Evolutionary conservation across 805 yeast species (phyloP).

Genomic region (Candida wancherniae): DNA sequence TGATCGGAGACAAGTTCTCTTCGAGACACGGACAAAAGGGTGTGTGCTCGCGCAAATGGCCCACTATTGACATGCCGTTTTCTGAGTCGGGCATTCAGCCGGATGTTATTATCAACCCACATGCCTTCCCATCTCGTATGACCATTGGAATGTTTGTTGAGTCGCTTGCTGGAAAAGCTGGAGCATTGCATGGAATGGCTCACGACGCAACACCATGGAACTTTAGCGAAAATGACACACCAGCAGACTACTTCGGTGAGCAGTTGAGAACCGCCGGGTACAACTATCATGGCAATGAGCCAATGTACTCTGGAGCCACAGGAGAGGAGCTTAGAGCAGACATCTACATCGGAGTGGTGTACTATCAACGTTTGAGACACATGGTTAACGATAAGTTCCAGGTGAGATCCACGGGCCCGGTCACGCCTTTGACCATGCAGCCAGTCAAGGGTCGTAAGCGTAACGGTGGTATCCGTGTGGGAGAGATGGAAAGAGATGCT

Average conservation of each 20-base stretch:
- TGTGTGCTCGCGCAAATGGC: slow-evolving; percentile 98
- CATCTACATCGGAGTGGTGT: slow-evolving; percentile 94
- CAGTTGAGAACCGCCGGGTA: slow-evolving; percentile 85
- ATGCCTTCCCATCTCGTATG: slow-evolving; percentile 99
- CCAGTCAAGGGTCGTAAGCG: slow-evolving; percentile 99
- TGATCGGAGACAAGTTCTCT: slow-evolving; percentile 96
- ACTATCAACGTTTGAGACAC: slow-evolving; percentile 96
- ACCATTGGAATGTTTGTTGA: slow-evolving; percentile 99
- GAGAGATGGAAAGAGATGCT: slow-evolving; percentile 99
- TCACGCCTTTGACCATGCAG: slow-evolving; percentile 94
- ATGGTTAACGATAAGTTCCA: slow-evolving; percentile 99
- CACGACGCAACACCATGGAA: slow-evolving; percentile 98
- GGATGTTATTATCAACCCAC: slow-evolving; percentile 96
- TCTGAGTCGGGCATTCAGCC: slow-evolving; percentile 96
- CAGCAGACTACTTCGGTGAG: slow-evolving; percentile 96
- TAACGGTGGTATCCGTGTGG: slow-evolving; percentile 98
- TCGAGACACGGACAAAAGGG: slow-evolving; percentile 98
- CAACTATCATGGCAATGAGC: slow-evolving; percentile 97
- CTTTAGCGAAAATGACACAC: slow-evolving; percentile 86
- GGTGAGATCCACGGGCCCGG: slow-evolving; percentile 98
- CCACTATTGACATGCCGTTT: slow-evolving; percentile 94
- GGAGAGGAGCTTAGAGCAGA: slow-evolving; percentile 97
- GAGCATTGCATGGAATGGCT: slow-evolving; percentile 95
- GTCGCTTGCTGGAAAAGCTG: slow-evolving; percentile 97
- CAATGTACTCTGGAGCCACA: slow-evolving; percentile 97